Base-by-base conservation (phyloP, 306 rosid genomes). In the Luffa aegyptiaca region DNA sequence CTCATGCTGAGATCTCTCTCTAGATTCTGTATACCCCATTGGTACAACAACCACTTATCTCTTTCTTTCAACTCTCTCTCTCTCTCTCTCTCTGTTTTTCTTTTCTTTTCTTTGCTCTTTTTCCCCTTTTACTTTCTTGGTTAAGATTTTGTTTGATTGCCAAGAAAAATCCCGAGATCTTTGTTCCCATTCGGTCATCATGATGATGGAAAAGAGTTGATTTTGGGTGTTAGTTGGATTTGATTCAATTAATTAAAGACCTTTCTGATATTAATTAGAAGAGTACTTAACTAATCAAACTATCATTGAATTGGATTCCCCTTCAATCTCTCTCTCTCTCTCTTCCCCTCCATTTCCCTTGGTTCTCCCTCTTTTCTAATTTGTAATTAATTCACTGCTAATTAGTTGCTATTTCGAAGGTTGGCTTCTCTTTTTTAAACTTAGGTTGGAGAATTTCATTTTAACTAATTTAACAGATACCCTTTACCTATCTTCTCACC, bases 1-100 rank as follows among this genome's bases (percentile, higher is more conserved):
- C 79, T 78, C 85, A 81, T 80, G 86, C 42, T 81, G 39, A 82
- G 85, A 92, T 88, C 93, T 91, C 86, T 84, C 83, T 21, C 81
- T 88, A 94, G 97, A 94, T 93, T 95, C 97, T 91, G 86, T 86
- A 87, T 85, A 81, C 85, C 92, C 81, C 88, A 58, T 85, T 87
- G 89, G 89, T 91, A 88, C 96, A 91, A 90, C 96, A 79, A 88
- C 97, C 86, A 80, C 78, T 56, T 68, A 65, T 56, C 73, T 80
- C 56, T 74, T 11, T 83, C 80, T 78, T 72, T 70, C 3, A 48
- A 75, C 44, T 59, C 66, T 74, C 64, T 74, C 26, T 77, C 68
- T 80, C 44, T 83, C 87, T 82, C 79, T 82, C 86, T 65, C 82
- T 55, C 52, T 80, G 31, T 72, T 80, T 81, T 53, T 17, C 49